Conservation (phyloP, 495 filamentous ascomycete genomes). For the Penicillium robsamsonii region DNA sequence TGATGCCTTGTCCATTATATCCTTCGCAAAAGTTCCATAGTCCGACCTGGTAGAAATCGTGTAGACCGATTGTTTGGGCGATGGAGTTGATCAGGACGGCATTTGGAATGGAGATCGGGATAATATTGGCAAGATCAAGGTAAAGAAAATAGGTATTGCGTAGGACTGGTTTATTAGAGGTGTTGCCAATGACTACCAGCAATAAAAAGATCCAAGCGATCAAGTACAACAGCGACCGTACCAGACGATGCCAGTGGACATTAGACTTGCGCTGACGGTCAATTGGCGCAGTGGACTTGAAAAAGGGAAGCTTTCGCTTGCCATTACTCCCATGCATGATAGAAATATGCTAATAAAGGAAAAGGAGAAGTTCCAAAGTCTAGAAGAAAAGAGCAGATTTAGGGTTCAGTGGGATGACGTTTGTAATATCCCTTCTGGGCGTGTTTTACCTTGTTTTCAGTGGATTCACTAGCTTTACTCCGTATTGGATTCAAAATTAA, state of each 20-base stretch:
- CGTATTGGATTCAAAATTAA: background rate
- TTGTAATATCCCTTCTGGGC: too few relatives aligned
- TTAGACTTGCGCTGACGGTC: slow-evolving; percentile 31
- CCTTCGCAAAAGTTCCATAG: slow-evolving; percentile 91
- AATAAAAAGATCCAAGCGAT: slow-evolving; percentile 73
- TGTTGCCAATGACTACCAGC: slow-evolving; percentile 74
- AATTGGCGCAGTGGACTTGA: slow-evolving; percentile 25
- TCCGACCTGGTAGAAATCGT: slow-evolving; percentile 93
- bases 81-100: slow-evolving; percentile 79
- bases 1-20: slow-evolving; percentile 68
- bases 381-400: background rate
- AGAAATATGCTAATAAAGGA: background rate
- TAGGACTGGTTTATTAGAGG: slow-evolving; percentile 56
- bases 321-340: slow-evolving; percentile 14
- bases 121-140: slow-evolving; percentile 79
- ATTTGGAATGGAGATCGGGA: slow-evolving; percentile 72
- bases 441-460: background rate
- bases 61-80: slow-evolving; percentile 81
- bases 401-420: slow-evolving; percentile 8
- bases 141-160: slow-evolving; percentile 76
- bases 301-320: slow-evolving; percentile 36
- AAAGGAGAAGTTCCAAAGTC: background rate
- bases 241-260: slow-evolving; percentile 40
- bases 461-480: background rate
- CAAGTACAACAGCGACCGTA: slow-evolving; percentile 69